phyloP scores from a whole-genome alignment of 2,329 filamentous ascomycete genomes.

The Pseudophaeomoniella oleicola region DNA sequence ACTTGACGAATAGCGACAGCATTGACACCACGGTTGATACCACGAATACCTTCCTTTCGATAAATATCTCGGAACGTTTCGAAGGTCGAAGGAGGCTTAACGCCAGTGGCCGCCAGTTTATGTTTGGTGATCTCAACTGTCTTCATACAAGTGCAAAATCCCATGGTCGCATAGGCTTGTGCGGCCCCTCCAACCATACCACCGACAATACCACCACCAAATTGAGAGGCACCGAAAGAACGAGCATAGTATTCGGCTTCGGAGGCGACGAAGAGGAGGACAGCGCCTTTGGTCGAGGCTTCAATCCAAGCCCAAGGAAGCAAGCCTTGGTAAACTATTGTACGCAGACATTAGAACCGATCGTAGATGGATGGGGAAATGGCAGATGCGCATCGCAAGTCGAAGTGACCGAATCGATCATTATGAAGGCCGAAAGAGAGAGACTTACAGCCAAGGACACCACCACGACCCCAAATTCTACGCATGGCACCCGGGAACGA shows the following conservation, averaged over 20 bases:
- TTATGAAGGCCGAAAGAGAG: slow-evolving; percentile 1
- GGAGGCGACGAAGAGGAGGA: slow-evolving; percentile 96
- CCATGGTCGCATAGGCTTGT: slow-evolving; percentile 98
- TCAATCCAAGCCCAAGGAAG: slow-evolving; percentile 99
- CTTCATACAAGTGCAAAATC: slow-evolving; percentile 99
- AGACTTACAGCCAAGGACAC: slow-evolving; percentile 78
- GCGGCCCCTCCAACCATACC: slow-evolving; percentile 91
- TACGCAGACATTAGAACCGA: neutral
- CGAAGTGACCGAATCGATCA: neutral
- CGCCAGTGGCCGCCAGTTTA: slow-evolving; percentile 73
- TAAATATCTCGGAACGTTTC: slow-evolving; percentile 96
- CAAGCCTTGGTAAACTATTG: slow-evolving; percentile 90
- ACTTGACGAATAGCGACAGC: slow-evolving; percentile 97
- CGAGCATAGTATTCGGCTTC: slow-evolving; percentile 95
- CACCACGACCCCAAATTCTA: slow-evolving; percentile 88
- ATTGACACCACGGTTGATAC: slow-evolving; percentile 98
- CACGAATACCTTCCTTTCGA: slow-evolving; percentile 78
- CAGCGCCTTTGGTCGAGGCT: slow-evolving; percentile 97
- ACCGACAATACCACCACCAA: slow-evolving; percentile 74
- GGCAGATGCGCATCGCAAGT: neutral
- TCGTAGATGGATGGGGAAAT: slow-evolving; percentile 2
- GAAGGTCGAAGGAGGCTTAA: slow-evolving; percentile 80
- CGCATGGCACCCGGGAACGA: slow-evolving; percentile 67
- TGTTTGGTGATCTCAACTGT: slow-evolving; percentile 99
- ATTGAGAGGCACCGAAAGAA: slow-evolving; percentile 67